Conservation (phyloP, 495 filamentous ascomycete genomes). For the Bryoglossum gracile region DNA sequence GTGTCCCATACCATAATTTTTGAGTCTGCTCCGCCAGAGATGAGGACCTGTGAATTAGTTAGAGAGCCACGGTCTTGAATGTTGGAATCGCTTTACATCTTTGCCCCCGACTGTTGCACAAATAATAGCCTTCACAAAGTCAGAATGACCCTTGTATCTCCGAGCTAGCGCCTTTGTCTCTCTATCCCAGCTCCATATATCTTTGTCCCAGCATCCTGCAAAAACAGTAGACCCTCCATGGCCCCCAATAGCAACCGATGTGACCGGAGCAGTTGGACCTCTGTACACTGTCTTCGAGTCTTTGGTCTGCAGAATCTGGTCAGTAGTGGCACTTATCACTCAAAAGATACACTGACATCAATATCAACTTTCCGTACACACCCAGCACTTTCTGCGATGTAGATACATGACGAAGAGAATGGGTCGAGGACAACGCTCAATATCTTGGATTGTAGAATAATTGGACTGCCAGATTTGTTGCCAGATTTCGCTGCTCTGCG, state of each 20-base stretch:
- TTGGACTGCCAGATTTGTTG: constrained; percentile 78
- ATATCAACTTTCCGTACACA: constrained; percentile 63
- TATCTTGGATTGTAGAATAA: constrained; percentile 76
- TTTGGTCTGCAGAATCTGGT: constrained; percentile 10
- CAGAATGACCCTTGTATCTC: constrained; percentile 70
- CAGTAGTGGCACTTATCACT: too few relatives aligned
- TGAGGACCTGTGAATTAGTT: constrained; percentile 34
- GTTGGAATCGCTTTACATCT: constrained; percentile 37
- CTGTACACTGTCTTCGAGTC: constrained; percentile 44
- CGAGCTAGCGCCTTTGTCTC: constrained; percentile 29
- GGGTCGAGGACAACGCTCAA: constrained; percentile 69
- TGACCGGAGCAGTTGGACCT: constrained; percentile 73
- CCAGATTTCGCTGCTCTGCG: constrained; percentile 72
- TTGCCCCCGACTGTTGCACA: constrained; percentile 46
- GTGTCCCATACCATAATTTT: constrained; percentile 80
- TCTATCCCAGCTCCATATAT: constrained; percentile 75
- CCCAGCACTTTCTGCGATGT: constrained; percentile 78
- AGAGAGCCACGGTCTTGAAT: neutral
- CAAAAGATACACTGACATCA: constrained; percentile 57
- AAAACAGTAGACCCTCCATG: constrained; percentile 53
- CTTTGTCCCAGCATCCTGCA: constrained; percentile 90
- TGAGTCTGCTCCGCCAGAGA: constrained; percentile 83
- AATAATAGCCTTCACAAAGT: constrained; percentile 81
- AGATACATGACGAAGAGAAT: constrained; percentile 50
- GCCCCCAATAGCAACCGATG: constrained; percentile 64